Evolutionary conservation across 805 yeast genomes (phyloP), one percentile per base, ranked within the genome.

Genomic region (Candida berthetii): DNA sequence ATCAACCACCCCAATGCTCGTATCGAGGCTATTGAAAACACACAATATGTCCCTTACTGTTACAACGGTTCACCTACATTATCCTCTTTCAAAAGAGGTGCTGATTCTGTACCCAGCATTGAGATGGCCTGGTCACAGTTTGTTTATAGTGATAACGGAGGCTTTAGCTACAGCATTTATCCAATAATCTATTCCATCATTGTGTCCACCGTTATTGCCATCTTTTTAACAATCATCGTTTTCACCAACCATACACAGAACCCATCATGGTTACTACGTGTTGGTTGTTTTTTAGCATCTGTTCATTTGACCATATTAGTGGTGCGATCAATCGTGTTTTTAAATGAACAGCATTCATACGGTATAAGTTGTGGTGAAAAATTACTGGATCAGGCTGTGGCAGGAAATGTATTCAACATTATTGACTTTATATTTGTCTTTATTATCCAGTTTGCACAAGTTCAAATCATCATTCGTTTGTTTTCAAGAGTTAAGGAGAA

Each of bases 401-500:
- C 53, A 3, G 66, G 71, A 36, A 50, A 64, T 3, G 69, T 68
- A 10, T 71, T 82, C 49, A 75, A 75, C 39, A 65, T 75, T 3
- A 61, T 83, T 13, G 86, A 80, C 53, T 66, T 82, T 38, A 54
- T 84, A 1, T 74, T 77, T 14, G 78, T 78, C 7, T 54, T 80
- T 11, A 50, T 82, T 6, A 65, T 82, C 20, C 83, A 80, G 51
- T 60, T 84, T 25, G 74, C 82, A 39, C 90, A 85, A 57, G 86
- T 83, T 1, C 86, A 82, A 52, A 78, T 84, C 28, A 68, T 82
- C 5, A 80, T 80, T 74, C 66, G 88, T 41, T 57, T 83, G 24
- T 84, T 84, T 50, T 74, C 76, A 41, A 66, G 95, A 39, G 81
- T 74, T 36, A 73, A 72, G 42, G 95, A 86, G 58, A 82, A 80